Evolutionary conservation across 192 early-diverging fungal species (phyloP).

Genomic region (Gigaspora rosea): DNA sequence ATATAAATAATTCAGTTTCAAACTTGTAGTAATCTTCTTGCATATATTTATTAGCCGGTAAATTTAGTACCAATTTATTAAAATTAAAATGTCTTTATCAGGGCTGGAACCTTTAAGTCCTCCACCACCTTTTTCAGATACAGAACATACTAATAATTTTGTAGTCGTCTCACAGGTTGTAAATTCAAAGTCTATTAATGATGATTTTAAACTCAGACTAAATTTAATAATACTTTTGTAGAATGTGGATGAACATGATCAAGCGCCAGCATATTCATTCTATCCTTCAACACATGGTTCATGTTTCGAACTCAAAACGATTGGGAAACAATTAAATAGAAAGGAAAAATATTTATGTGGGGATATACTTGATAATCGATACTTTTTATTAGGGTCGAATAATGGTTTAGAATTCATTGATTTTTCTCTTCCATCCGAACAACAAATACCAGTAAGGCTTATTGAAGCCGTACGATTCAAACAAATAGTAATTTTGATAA

Average conservation of each 20-base stretch:
- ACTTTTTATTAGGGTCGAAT: slow-evolving; percentile 20
- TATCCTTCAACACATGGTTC: slow-evolving; percentile 12
- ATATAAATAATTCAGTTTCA: too few species aligned
- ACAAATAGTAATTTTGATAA: slow-evolving; percentile 7
- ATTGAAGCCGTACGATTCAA: slow-evolving; percentile 20
- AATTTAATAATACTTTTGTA: background rate
- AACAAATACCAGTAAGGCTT: slow-evolving; percentile 14
- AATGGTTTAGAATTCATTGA: slow-evolving; percentile 22
- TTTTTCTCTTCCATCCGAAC: slow-evolving; percentile 14
- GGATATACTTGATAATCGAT: slow-evolving; percentile 17
- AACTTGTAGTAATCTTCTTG: too few species aligned
- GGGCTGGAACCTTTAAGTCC: slow-evolving; percentile 19
- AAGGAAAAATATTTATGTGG: slow-evolving; percentile 30
- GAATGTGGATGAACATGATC: background rate
- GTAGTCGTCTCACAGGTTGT: background rate
- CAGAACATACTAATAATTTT: background rate
- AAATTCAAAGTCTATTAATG: background rate
- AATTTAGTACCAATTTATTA: too few species aligned
- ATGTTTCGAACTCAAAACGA: slow-evolving; percentile 19
- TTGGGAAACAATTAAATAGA: slow-evolving; percentile 6
- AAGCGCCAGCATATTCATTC: slow-evolving; percentile 15
- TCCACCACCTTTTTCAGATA: slow-evolving; percentile 14
- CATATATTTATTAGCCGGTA: too few species aligned
- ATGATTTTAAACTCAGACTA: background rate
- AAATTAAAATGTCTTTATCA: background rate